Evolutionary conservation across 2,329 filamentous ascomycete species (phyloP).

Genomic region (Diaporthe citri): DNA sequence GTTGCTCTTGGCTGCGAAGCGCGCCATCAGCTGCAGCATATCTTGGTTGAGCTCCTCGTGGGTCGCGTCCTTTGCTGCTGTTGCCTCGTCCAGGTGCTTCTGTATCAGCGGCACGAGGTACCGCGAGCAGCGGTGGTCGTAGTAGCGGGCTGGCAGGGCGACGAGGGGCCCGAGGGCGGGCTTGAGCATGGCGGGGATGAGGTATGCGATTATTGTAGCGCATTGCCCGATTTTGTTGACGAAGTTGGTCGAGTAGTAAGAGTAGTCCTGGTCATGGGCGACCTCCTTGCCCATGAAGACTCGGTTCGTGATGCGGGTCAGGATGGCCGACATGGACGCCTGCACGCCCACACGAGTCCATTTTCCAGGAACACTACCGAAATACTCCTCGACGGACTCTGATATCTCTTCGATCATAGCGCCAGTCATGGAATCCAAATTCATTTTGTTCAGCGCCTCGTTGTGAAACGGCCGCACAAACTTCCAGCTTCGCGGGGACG

Average conservation of each 20-base stretch:
- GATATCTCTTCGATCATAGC: background rate
- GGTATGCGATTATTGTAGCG: background rate
- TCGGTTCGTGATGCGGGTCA: constrained; percentile 4
- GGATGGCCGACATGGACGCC: background rate
- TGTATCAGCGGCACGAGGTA: constrained; percentile 3
- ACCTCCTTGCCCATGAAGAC: constrained; percentile 5
- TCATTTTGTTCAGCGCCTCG: constrained; percentile 16
- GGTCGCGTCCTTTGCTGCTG: background rate
- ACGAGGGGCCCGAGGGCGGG: background rate
- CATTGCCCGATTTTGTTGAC: background rate
- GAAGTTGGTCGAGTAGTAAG: background rate
- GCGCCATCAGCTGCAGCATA: constrained; percentile 15
- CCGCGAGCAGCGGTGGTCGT: constrained; percentile 1
- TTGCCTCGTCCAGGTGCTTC: background rate
- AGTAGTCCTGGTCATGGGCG: background rate
- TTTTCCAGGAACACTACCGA: background rate
- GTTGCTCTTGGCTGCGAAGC: constrained; percentile 1
- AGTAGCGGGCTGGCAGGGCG: constrained; percentile 14
- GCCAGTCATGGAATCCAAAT: background rate
- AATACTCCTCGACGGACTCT: background rate
- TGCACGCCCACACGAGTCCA: background rate
- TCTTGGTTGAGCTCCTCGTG: background rate
- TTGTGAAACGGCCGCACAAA: constrained; percentile 11
- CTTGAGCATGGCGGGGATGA: constrained; percentile 8
- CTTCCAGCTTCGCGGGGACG: constrained; percentile 14